Percentiles rank a stretch among this genome's conserved stretches.
Conservation (phyloP, 148 eudicot species). For the Mesembryanthemum crystallinum region DNA sequence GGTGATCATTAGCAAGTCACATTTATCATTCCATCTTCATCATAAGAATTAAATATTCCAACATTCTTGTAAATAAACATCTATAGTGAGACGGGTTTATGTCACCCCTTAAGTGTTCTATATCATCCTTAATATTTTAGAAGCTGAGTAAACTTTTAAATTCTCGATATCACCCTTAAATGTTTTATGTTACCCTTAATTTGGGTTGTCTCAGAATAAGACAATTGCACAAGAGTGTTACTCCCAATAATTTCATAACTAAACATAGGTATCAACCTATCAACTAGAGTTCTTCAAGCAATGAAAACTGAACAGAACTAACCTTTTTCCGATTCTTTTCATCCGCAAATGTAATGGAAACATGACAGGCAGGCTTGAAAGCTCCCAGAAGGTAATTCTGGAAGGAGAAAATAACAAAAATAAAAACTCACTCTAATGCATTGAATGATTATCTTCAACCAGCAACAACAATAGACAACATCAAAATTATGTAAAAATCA, state of each 20-base stretch:
- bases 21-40: not conserved
- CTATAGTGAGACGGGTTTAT: no score
- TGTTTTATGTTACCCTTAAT: no score
- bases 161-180: no score
- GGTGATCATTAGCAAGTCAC: slow-evolving; percentile 2
- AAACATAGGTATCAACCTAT: not conserved
- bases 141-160: no score
- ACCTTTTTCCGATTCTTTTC: slow-evolving; percentile 96
- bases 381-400: slow-evolving; percentile 93
- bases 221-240: no score
- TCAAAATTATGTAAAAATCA: not conserved
- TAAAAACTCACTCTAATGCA: not conserved
- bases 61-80: no score
- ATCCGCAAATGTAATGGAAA: slow-evolving; percentile 70
- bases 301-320: not conserved
- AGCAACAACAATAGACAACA: not conserved
- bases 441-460: not conserved
- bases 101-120: no score
- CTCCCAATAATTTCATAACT: not conserved
- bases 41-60: not conserved
- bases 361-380: slow-evolving; percentile 88
- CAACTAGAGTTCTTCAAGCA: not conserved
- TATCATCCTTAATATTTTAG: no score
- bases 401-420: slow-evolving; percentile 9
- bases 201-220: no score